Evolutionary conservation across 1,284 basidiomycete genomes (phyloP).

Genomic region (Meripilus lineatus): DNA sequence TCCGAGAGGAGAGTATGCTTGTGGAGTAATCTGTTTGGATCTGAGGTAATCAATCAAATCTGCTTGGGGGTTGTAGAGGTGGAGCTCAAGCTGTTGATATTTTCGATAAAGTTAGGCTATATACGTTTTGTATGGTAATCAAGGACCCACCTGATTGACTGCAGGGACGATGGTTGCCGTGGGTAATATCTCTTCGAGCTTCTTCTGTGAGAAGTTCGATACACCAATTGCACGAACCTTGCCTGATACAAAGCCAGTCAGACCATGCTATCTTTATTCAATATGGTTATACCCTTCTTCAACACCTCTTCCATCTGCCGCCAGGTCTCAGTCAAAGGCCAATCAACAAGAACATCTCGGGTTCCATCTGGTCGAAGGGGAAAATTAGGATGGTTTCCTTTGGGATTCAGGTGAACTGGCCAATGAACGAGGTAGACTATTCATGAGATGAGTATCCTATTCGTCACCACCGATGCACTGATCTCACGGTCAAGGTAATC

Average conservation of each 20-base stretch:
- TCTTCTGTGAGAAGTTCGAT: constrained; percentile 51
- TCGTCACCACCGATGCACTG: no score
- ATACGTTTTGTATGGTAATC: constrained; percentile 2
- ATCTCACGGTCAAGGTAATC: constrained; percentile 74
- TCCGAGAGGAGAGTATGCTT: constrained; percentile 85
- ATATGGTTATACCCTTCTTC: constrained; percentile 45
- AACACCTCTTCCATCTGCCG: constrained; percentile 74
- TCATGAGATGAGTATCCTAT: neutral
- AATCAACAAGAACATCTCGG: constrained; percentile 61
- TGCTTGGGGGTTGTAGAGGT: constrained; percentile 76
- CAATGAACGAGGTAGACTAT: constrained; percentile 78
- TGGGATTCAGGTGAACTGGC: constrained; percentile 74
- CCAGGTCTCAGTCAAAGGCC: constrained; percentile 75
- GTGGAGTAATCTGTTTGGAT: constrained; percentile 64
- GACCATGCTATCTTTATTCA: neutral
- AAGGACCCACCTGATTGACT: constrained; percentile 41
- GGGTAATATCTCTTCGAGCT: constrained; percentile 37
- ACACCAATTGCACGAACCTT: constrained; percentile 56
- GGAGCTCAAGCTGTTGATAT: constrained; percentile 57
- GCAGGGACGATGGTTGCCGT: constrained; percentile 49
- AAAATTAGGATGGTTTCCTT: constrained; percentile 69
- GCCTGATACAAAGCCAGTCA: constrained; percentile 18
- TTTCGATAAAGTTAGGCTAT: constrained; percentile 11
- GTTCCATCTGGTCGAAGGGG: constrained; percentile 65
- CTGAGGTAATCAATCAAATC: constrained; percentile 65